phyloP scores from a whole-genome alignment of 2,329 filamentous ascomycete species.

The Diaporthe helianthi region DNA sequence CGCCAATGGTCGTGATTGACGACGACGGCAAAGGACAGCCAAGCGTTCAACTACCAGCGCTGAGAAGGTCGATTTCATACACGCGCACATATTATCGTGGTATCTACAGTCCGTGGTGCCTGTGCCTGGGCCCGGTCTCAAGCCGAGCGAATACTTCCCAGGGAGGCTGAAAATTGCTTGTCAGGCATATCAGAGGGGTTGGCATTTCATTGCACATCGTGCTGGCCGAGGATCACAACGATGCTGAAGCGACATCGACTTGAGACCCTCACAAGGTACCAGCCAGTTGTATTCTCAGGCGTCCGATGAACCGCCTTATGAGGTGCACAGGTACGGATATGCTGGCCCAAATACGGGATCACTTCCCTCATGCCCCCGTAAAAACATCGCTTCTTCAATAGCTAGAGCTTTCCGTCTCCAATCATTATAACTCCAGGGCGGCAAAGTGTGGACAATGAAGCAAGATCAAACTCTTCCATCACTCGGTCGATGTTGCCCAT shows the following conservation, averaged over 20 bases:
- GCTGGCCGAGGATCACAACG: neutral
- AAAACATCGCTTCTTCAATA: conserved; percentile 60
- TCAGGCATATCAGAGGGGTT: neutral
- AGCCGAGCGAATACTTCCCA: neutral
- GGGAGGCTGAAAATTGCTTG: no score
- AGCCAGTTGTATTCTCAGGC: neutral
- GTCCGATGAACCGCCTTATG: neutral
- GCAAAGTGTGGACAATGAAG: conserved; percentile 75
- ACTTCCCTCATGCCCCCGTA: neutral
- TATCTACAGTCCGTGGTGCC: neutral
- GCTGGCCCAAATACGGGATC: neutral
- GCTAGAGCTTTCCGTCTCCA: conserved; percentile 71
- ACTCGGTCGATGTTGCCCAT: conserved; percentile 44
- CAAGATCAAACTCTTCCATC: conserved; percentile 57
- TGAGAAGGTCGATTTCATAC: neutral
- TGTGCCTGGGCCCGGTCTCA: no score
- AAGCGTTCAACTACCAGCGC: neutral
- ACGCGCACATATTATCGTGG: neutral
- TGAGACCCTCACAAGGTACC: neutral
- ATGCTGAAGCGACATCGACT: conserved; percentile 19
- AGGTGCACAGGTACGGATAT: neutral
- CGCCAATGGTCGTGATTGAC: neutral
- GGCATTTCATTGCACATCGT: neutral
- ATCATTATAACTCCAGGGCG: conserved; percentile 55
- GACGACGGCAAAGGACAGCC: no score